A percentile compares a stretch with the other conserved stretches of the same genome.
Evolutionary conservation across 805 yeast species (phyloP).

Genomic region (Tetrapisispora taiwanensis): DNA sequence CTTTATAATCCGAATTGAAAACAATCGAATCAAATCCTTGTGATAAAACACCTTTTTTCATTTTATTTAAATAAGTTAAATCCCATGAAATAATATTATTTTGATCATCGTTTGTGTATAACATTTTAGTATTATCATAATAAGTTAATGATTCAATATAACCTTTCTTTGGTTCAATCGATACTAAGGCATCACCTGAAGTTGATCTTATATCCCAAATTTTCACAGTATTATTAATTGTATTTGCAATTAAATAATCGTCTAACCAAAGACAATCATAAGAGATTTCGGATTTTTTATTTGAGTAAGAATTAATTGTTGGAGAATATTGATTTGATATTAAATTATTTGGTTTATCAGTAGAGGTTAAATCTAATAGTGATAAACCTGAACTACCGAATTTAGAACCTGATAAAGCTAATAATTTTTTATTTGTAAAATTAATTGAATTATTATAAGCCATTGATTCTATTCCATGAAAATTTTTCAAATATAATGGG

Average conservation of each 20-base stretch:
- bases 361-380: slow-evolving; percentile 54
- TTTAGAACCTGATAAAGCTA: slow-evolving; percentile 40
- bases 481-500: slow-evolving; percentile 20
- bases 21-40: slow-evolving; percentile 16
- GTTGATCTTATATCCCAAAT: slow-evolving; percentile 22
- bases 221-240: slow-evolving; percentile 14
- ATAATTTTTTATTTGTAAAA: slow-evolving; percentile 35
- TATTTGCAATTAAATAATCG: slow-evolving; percentile 15
- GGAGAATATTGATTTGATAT: slow-evolving; percentile 16
- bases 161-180: slow-evolving; percentile 17
- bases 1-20: slow-evolving; percentile 2
- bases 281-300: slow-evolving; percentile 1
- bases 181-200: slow-evolving; percentile 12
- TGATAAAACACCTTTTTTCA: slow-evolving; percentile 13
- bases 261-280: slow-evolving; percentile 19
- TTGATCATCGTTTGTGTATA: slow-evolving; percentile 17
- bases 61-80: slow-evolving; percentile 9
- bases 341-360: slow-evolving; percentile 7
- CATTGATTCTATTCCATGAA: slow-evolving; percentile 17
- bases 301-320: slow-evolving; percentile 5
- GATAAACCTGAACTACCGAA: slow-evolving; percentile 70
- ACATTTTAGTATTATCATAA: slow-evolving; percentile 6
- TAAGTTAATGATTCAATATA: slow-evolving; percentile 10
- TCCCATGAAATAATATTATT: slow-evolving; percentile 22
- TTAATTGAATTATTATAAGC: slow-evolving; percentile 2